phyloP scores from a whole-genome alignment of 768 basidiomycete species.

The Xerocomus brunneocitrinus region DNA sequence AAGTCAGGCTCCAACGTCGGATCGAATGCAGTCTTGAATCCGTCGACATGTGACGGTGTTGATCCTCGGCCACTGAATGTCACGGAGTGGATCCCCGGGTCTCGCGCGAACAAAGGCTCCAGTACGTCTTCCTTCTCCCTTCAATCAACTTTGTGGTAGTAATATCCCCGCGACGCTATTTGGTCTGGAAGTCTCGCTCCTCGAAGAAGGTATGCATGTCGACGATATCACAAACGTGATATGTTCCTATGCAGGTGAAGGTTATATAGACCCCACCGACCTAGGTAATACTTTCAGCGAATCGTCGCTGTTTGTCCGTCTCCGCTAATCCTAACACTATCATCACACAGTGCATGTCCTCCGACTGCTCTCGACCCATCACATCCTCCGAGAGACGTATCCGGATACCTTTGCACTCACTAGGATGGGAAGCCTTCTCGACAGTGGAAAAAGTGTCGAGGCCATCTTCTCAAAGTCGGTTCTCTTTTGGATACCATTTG shows the following conservation, averaged over 20 bases:
- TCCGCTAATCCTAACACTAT: neutral
- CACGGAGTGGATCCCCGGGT: neutral
- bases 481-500: neutral
- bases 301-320: neutral
- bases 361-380: slow-evolving; percentile 74
- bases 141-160: neutral
- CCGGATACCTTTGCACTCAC: slow-evolving; percentile 73
- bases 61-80: neutral
- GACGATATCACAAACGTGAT: slow-evolving; percentile 21
- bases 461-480: slow-evolving; percentile 47
- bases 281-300: slow-evolving; percentile 9
- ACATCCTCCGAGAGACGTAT: slow-evolving; percentile 62
- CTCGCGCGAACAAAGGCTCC: neutral
- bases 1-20: neutral
- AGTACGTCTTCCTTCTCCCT: slow-evolving; percentile 6
- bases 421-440: slow-evolving; percentile 62
- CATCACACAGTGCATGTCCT: slow-evolving; percentile 56
- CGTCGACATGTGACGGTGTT: neutral
- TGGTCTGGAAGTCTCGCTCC: neutral
- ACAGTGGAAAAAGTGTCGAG: slow-evolving; percentile 56
- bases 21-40: no score
- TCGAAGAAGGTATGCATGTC: slow-evolving; percentile 18
- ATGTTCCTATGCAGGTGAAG: slow-evolving; percentile 11
- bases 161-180: neutral
- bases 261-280: slow-evolving; percentile 17